phyloP scores from a whole-genome alignment of 257 asterid species.

The Coffea eugenioides region DNA sequence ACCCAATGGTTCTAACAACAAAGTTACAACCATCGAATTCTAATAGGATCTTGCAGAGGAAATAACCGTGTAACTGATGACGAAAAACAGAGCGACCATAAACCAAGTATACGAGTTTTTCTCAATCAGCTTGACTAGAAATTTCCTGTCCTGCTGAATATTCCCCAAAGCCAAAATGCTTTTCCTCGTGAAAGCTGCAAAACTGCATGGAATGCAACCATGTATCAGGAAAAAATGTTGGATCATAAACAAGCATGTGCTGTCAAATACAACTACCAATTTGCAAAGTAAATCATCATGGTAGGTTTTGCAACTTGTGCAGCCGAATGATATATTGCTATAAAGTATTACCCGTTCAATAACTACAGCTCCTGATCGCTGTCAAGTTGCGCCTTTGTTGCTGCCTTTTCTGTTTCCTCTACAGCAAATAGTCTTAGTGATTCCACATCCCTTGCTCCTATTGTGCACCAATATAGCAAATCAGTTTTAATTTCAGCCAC shows the following conservation, averaged over 20 bases:
- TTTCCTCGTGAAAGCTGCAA: background rate
- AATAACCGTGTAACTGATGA: background rate
- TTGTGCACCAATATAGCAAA: background rate
- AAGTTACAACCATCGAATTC: background rate
- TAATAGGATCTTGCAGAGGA: background rate
- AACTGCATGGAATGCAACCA: conserved; percentile 4
- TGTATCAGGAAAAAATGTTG: background rate
- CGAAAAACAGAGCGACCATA: background rate
- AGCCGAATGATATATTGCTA: background rate
- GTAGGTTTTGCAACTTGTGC: background rate
- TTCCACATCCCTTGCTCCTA: conserved; percentile 69
- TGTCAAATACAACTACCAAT: background rate
- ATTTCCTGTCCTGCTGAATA: conserved; percentile 1
- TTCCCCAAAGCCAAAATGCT: background rate
- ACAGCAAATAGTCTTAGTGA: conserved; percentile 61
- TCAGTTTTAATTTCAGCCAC: background rate
- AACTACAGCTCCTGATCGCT: conserved; percentile 56
- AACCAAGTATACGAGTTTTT: background rate
- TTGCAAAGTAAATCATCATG: background rate
- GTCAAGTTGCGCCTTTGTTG: conserved; percentile 45
- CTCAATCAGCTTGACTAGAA: background rate
- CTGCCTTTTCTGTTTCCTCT: conserved; percentile 74
- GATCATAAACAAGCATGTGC: background rate
- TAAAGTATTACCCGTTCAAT: conserved; percentile 23
- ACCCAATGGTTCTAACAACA: background rate